These are phyloP conservation scores for Blastocystis sp. DNA, from an alignment of 352 stramenopile species.

Conservation along the genomic window DNA sequence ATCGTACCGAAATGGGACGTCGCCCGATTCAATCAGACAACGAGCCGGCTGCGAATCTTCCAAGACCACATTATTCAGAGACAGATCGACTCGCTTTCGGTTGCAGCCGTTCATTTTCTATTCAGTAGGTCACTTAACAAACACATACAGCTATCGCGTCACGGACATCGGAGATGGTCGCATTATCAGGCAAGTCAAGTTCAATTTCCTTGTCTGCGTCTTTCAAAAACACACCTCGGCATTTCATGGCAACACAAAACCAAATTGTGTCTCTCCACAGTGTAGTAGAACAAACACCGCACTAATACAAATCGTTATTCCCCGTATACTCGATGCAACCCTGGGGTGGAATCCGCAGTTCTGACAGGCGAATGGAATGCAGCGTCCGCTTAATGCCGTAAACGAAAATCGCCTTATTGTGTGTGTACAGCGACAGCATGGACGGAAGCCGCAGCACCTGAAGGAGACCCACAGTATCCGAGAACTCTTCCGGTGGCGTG, in stretches of 20 bases:
- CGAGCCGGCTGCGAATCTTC: neutral
- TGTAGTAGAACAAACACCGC: neutral
- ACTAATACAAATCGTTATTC: constrained; percentile 26
- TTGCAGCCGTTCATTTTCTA: constrained; percentile 29
- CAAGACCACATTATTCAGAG: neutral
- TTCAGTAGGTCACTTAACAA: neutral
- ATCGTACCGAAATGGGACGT: constrained; percentile 37
- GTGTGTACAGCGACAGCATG: constrained; percentile 48
- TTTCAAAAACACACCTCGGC: neutral
- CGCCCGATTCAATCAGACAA: neutral
- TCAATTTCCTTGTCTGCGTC: constrained; percentile 26
- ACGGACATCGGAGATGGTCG: constrained; percentile 15
- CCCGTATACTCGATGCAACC: constrained; percentile 25
- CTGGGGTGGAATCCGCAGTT: constrained; percentile 55
- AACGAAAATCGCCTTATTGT: constrained; percentile 44
- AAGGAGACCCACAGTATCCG: constrained; percentile 33
- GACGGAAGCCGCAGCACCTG: constrained; percentile 42
- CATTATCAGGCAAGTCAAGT: constrained; percentile 31
- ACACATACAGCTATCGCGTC: neutral
- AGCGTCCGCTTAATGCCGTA: constrained; percentile 48
- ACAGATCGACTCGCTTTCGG: constrained; percentile 12
- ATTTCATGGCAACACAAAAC: constrained; percentile 20
- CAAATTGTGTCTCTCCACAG: neutral
- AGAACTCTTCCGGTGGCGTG: constrained; percentile 32
- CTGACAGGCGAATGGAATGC: constrained; percentile 35